Conservation (phyloP, 306 rosid genomes). For the Acacia acuminata region DNA sequence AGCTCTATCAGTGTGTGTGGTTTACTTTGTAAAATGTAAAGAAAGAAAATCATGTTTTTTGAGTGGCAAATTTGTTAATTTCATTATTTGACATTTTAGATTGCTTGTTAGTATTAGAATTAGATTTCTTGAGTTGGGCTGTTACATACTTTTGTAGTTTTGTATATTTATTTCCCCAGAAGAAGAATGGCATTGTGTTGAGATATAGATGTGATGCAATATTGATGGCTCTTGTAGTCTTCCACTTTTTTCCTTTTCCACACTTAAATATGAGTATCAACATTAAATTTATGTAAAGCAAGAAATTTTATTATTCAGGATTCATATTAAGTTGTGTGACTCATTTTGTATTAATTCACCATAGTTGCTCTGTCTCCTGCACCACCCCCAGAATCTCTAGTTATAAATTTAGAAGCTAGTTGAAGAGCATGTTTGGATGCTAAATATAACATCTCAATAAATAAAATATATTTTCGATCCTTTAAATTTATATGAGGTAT, state of each 20-base stretch:
- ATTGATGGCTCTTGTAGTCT: neutral
- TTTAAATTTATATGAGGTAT: no score
- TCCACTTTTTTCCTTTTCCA: neutral
- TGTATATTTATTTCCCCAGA: neutral
- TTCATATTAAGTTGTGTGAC: neutral
- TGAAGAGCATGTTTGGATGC: no score
- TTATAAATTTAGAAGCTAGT: no score
- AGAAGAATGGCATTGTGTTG: neutral
- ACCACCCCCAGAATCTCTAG: no score
- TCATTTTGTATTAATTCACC: no score
- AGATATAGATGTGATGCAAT: neutral
- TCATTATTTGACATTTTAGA: neutral
- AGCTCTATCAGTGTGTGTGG: no score
- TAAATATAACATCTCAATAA: no score
- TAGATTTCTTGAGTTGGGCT: neutral
- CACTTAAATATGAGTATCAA: neutral
- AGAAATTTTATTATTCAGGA: neutral
- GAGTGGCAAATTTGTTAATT: neutral
- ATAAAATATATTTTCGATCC: no score
- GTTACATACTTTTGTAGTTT: neutral
- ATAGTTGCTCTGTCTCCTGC: no score
- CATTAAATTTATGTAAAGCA: no score
- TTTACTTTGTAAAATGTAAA: no score
- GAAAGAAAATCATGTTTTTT: neutral
- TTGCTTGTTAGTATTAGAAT: neutral